Evolutionary conservation across 2,329 filamentous ascomycete genomes (phyloP).

Genomic region (Aspergillus quadrilineatus): DNA sequence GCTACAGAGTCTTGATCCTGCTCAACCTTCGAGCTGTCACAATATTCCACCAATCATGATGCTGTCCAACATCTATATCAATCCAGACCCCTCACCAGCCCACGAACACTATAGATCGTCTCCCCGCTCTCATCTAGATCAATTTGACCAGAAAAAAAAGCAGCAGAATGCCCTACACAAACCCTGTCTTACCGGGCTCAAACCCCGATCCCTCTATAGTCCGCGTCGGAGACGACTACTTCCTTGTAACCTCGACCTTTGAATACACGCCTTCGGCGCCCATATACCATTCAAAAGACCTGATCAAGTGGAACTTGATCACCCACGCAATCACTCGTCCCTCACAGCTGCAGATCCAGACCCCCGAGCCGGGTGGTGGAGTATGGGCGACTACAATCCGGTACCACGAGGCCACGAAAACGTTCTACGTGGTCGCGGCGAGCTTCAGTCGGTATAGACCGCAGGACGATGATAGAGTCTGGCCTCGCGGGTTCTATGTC

Average conservation of each 20-base stretch:
- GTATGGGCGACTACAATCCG: constrained; percentile 53
- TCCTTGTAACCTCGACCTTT: constrained; percentile 62
- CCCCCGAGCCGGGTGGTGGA: constrained; percentile 35
- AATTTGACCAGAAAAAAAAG: neutral
- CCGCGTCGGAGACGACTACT: constrained; percentile 53
- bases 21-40: neutral
- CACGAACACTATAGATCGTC: too few relatives aligned
- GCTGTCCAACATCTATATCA: neutral
- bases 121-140: neutral
- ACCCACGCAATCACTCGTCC: constrained; percentile 35
- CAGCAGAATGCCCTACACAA: constrained; percentile 18
- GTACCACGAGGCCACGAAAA: constrained; percentile 38
- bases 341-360: constrained; percentile 37
- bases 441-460: constrained; percentile 45
- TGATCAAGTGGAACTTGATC: constrained; percentile 43
- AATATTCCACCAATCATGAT: neutral
- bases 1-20: too few relatives aligned
- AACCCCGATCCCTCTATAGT: constrained; percentile 62
- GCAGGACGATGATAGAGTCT: constrained; percentile 48
- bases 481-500: constrained; percentile 56
- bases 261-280: constrained; percentile 63
- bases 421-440: constrained; percentile 50
- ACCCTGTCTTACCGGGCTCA: constrained; percentile 60
- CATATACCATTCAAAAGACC: constrained; percentile 57
- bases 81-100: neutral